Evolutionary conservation across 305 asterid species (phyloP).

Genomic region (Rubia occidens): DNA sequence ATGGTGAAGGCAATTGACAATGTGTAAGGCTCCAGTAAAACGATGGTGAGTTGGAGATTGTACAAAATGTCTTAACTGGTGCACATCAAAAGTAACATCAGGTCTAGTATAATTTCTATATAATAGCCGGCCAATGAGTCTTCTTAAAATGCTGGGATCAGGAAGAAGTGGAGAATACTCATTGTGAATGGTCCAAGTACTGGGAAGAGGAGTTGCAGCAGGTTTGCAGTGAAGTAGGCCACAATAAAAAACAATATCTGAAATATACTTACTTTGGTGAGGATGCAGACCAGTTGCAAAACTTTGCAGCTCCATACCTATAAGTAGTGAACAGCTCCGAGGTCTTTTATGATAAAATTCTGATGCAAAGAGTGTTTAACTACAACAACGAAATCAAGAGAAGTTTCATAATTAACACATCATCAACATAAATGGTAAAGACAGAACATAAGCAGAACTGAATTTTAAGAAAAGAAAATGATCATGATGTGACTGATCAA

Average conservation of each 20-base stretch:
- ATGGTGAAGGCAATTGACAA: neutral
- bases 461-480: neutral
- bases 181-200: too few relatives aligned
- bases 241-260: neutral
- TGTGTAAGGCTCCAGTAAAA: neutral
- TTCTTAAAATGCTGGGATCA: too few relatives aligned
- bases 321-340: neutral
- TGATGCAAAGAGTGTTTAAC: neutral
- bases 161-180: too few relatives aligned
- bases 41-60: neutral
- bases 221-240: neutral
- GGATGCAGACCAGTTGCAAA: neutral
- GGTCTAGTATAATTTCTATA: neutral
- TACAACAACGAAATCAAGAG: neutral
- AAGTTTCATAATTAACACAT: neutral
- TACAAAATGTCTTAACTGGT: neutral
- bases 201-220: neutral
- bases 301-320: too few relatives aligned
- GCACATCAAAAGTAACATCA: neutral
- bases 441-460: neutral
- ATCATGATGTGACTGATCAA: neutral
- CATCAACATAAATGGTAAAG: neutral
- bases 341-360: neutral
- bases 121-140: too few relatives aligned
- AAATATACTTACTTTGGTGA: neutral